phyloP scores from a whole-genome alignment of 768 basidiomycete genomes.

The Lentinula edodes region DNA sequence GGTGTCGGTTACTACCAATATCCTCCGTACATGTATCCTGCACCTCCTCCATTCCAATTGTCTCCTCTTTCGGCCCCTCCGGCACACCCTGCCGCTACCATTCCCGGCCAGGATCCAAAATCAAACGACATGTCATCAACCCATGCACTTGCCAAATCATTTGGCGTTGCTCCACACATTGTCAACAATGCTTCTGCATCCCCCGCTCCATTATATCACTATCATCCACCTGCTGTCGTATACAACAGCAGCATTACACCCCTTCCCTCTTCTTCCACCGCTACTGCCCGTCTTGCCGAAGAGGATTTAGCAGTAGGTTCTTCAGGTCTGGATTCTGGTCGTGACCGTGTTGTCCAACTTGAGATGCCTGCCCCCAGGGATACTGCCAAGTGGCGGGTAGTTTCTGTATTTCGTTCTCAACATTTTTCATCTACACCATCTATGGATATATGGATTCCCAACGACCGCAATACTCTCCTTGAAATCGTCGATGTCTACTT shows the following conservation, averaged over 20 bases:
- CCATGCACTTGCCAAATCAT: slow-evolving; percentile 71
- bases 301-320: slow-evolving; percentile 80
- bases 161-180: slow-evolving; percentile 71
- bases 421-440: slow-evolving; percentile 5
- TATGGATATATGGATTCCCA: slow-evolving; percentile 62
- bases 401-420: slow-evolving; percentile 35
- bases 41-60: slow-evolving; percentile 10
- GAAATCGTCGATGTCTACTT: slow-evolving; percentile 71
- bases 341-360: slow-evolving; percentile 50
- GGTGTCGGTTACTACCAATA: slow-evolving; percentile 27
- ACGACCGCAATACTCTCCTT: slow-evolving; percentile 62
- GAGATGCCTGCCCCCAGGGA: slow-evolving; percentile 58
- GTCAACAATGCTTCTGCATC: slow-evolving; percentile 48
- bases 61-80: slow-evolving; percentile 13
- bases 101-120: slow-evolving; percentile 76
- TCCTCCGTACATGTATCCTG: slow-evolving; percentile 19
- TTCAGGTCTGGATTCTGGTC: slow-evolving; percentile 61
- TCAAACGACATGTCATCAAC: slow-evolving; percentile 75
- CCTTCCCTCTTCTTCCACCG: slow-evolving; percentile 21
- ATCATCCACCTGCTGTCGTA: not conserved
- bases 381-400: slow-evolving; percentile 51
- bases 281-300: slow-evolving; percentile 39
- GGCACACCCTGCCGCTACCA: slow-evolving; percentile 20
- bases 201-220: not conserved
- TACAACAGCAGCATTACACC: not conserved